A percentile compares a stretch with the other conserved stretches of the same genome.
These are phyloP conservation scores for Pseudogymnoascus sp. DNA, from an alignment of 2,329 filamentous ascomycete genomes.

Conservation along the genomic window DNA sequence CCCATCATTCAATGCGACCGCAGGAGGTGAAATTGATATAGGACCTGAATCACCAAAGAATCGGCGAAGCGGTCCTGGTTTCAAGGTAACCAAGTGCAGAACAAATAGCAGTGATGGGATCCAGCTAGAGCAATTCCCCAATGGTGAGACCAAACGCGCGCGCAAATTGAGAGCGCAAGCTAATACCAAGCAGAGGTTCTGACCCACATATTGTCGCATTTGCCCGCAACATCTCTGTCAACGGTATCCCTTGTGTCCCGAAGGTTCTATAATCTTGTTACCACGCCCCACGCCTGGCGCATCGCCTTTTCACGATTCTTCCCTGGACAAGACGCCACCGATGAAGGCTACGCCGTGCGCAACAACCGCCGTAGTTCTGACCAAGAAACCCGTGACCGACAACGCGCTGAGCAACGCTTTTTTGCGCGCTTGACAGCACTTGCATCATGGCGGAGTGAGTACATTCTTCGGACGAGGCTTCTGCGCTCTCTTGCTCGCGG, in stretches of 20 bases:
- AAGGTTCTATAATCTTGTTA: conserved; percentile 78
- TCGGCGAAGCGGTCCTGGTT: conserved; percentile 36
- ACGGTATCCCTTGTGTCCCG: conserved; percentile 78
- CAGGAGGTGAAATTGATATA: conserved; percentile 54
- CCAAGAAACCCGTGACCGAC: conserved; percentile 40
- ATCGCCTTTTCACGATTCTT: conserved; percentile 89
- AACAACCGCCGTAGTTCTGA: conserved; percentile 34
- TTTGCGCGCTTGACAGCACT: conserved; percentile 75
- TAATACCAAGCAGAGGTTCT: conserved; percentile 61
- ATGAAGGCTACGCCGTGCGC: conserved; percentile 23
- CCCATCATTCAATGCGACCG: conserved; percentile 30
- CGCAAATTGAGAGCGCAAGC: conserved; percentile 17
- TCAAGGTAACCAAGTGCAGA: conserved; percentile 45
- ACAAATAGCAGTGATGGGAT: conserved; percentile 20
- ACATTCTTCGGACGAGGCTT: conserved; percentile 77
- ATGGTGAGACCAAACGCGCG: conserved; percentile 51
- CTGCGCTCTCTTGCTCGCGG: conserved; percentile 73
- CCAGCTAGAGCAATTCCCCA: conserved; percentile 54
- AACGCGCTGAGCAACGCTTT: conserved; percentile 64
- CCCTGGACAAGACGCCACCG: conserved; percentile 58
- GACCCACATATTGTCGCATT: conserved; percentile 82
- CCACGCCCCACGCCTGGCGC: conserved; percentile 86
- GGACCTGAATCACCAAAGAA: conserved; percentile 37
- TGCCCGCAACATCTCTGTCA: conserved; percentile 75
- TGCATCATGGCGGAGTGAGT: conserved; percentile 95